phyloP scores from a whole-genome alignment of 1,284 basidiomycete species.

The Laetiporus sulphureus region DNA sequence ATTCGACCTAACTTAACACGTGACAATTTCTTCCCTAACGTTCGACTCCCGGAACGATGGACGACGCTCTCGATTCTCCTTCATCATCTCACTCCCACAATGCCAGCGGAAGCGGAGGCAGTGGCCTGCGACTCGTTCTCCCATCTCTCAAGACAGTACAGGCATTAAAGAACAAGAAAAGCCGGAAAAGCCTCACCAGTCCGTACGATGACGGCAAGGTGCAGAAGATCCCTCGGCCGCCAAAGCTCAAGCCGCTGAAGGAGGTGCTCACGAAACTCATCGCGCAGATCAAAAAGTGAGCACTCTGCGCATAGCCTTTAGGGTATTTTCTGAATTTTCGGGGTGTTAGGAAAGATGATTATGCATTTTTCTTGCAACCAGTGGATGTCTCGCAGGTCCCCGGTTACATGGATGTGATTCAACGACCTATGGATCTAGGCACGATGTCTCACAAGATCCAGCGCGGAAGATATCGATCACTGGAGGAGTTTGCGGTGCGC shows the following conservation, averaged over 20 bases:
- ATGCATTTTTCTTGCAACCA: constrained; percentile 75
- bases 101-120: constrained; percentile 15
- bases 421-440: constrained; percentile 77
- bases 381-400: constrained; percentile 61
- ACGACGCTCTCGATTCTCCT: no score
- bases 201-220: constrained; percentile 15
- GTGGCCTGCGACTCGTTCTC: constrained; percentile 28
- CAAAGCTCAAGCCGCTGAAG: constrained; percentile 72
- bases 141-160: constrained; percentile 30
- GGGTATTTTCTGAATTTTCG: background rate
- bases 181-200: constrained; percentile 16
- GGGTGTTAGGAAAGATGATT: constrained; percentile 67
- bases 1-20: no score
- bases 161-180: constrained; percentile 28
- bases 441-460: constrained; percentile 68
- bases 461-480: constrained; percentile 59
- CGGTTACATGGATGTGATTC: constrained; percentile 64
- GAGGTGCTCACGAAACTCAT: constrained; percentile 63
- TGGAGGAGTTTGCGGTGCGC: constrained; percentile 74
- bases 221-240: constrained; percentile 37
- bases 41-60: no score
- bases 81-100: constrained; percentile 14
- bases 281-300: constrained; percentile 63
- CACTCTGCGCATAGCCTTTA: constrained; percentile 2
- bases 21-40: no score